Percentiles rank a stretch among this genome's conserved stretches.
Conservation (phyloP, 495 filamentous ascomycete genomes). For the Cenococcum geophilum region DNA sequence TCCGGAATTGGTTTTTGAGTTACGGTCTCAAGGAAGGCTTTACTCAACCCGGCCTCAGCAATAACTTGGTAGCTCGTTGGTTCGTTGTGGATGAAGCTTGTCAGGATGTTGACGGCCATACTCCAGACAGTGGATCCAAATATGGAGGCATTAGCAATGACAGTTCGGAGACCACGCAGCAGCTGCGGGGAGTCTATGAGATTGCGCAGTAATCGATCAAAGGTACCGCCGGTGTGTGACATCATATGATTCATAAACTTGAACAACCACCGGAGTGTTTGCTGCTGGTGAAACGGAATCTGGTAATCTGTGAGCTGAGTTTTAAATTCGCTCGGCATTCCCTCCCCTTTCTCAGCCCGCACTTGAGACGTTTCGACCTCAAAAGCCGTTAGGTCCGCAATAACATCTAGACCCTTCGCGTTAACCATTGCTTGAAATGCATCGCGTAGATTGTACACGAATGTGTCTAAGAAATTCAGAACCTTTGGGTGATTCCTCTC, state of each 20-base stretch:
- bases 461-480: constrained; percentile 75
- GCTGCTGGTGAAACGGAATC: constrained; percentile 86
- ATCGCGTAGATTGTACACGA: constrained; percentile 73
- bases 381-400: constrained; percentile 74
- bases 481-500: constrained; percentile 74
- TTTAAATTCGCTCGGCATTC: constrained; percentile 70
- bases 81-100: constrained; percentile 97
- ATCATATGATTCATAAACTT: constrained; percentile 96
- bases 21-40: constrained; percentile 72
- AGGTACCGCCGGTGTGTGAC: constrained; percentile 74
- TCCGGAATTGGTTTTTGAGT: constrained; percentile 52
- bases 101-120: constrained; percentile 79
- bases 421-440: constrained; percentile 73
- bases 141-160: constrained; percentile 68
- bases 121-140: constrained; percentile 95
- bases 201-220: constrained; percentile 84
- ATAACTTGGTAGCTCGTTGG: constrained; percentile 95
- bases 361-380: constrained; percentile 69
- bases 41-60: constrained; percentile 84
- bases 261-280: constrained; percentile 86
- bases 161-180: constrained; percentile 66
- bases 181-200: constrained; percentile 87
- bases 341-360: constrained; percentile 56
- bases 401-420: constrained; percentile 75
- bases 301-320: constrained; percentile 82